Evolutionary conservation across 192 early-diverging fungal genomes (phyloP).

Genomic region (Lunasporangiospora selenospora): DNA sequence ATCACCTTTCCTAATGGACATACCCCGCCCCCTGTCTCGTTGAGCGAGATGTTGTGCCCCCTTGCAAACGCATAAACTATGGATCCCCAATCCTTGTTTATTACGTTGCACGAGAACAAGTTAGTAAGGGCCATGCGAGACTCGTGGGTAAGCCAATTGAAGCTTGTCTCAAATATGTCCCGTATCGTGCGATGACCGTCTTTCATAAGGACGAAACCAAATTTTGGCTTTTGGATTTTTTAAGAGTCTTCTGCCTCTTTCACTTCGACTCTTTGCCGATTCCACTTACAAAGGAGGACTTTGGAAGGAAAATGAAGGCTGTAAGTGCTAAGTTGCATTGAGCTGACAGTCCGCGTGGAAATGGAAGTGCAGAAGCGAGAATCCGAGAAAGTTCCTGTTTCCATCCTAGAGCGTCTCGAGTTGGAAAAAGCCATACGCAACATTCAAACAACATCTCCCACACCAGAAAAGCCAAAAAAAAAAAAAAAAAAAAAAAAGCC

Average conservation of each 20-base stretch:
- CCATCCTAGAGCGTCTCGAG: slow-evolving; percentile 1
- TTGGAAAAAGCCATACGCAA: background rate
- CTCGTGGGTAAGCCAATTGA: slow-evolving; percentile 15
- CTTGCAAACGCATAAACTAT: too few species aligned
- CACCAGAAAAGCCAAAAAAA: slow-evolving; percentile 3
- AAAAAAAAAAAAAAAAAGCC: too few species aligned
- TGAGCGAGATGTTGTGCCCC: too few species aligned
- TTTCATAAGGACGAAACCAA: slow-evolving; percentile 27
- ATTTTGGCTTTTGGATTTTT: slow-evolving; percentile 19
- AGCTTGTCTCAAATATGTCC: slow-evolving; percentile 12
- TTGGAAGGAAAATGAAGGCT: slow-evolving; percentile 17
- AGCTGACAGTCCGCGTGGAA: slow-evolving; percentile 15
- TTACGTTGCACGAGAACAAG: too few species aligned
- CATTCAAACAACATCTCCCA: slow-evolving; percentile 8
- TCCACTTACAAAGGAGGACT: slow-evolving; percentile 22
- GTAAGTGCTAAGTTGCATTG: slow-evolving; percentile 27
- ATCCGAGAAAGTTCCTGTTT: slow-evolving; percentile 8
- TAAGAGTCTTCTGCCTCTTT: slow-evolving; percentile 14
- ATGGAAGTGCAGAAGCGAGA: slow-evolving; percentile 7
- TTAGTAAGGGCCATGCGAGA: slow-evolving; percentile 16
- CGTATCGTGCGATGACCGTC: slow-evolving; percentile 12
- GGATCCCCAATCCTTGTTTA: too few species aligned
- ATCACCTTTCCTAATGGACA: too few species aligned
- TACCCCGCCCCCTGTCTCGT: too few species aligned
- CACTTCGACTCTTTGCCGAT: slow-evolving; percentile 22